A percentile compares a stretch with the other conserved stretches of the same genome.
Conservation (phyloP, 2,329 filamentous ascomycete species). For the Cercospora zeae-maydis region DNA sequence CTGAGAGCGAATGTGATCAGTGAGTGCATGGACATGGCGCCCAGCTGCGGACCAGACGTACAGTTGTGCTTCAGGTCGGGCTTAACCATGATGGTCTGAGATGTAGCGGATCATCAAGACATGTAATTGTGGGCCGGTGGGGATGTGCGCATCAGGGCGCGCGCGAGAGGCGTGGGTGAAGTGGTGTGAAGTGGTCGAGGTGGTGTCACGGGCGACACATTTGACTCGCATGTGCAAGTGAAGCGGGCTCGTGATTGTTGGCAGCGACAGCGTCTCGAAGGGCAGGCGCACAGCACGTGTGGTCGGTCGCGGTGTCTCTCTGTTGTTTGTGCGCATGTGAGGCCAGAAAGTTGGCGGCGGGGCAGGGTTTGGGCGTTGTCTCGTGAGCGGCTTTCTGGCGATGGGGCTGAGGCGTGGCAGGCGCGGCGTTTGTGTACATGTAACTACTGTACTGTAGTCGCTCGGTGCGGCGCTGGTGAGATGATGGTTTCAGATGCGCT, state of each 20-base stretch:
- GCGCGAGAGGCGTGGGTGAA: not conserved
- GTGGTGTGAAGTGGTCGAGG: not conserved
- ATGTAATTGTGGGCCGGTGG: conserved; percentile 8
- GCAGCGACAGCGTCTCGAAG: not conserved
- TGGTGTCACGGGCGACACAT: conserved; percentile 16
- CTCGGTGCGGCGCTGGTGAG: not conserved
- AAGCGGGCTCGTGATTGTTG: not conserved
- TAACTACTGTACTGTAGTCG: not conserved
- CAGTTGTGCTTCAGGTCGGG: conserved; percentile 35
- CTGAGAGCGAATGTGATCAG: conserved; percentile 17
- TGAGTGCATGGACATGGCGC: conserved; percentile 6
- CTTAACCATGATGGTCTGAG: conserved; percentile 35
- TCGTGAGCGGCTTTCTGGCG: not conserved
- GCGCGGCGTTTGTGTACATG: not conserved
- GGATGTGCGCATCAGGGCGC: conserved; percentile 10
- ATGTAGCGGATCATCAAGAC: conserved; percentile 16
- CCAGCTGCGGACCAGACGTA: conserved; percentile 5
- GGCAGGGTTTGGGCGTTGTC: not conserved
- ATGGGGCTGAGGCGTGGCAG: not conserved
- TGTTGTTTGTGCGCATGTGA: not conserved
- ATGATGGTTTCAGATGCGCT: too few relatives aligned
- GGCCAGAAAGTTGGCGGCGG: not conserved
- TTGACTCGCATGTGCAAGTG: conserved; percentile 12
- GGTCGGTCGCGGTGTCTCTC: not conserved
- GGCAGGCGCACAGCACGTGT: not conserved